Base-by-base conservation (phyloP, 2,329 filamentous ascomycete species). In the Aureobasidium lini region DNA sequence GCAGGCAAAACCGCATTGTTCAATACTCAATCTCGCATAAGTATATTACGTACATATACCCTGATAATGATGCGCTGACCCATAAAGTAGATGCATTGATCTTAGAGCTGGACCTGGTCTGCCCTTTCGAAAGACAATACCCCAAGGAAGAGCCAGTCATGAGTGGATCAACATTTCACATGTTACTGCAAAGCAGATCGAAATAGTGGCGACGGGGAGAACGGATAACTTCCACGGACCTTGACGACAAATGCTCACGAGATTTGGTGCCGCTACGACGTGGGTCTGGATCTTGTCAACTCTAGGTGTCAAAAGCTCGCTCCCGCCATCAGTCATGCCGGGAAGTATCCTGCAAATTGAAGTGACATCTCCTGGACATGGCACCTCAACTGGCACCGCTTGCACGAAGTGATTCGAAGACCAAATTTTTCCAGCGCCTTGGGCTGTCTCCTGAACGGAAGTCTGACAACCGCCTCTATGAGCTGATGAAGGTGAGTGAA, bases 381-480 rank as follows among this genome's bases (percentile, higher is more conserved):
- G 54, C 54, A 10, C 70, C 69, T 39, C 65, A 63, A 40, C 61
- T 69, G 49, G 64, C 64, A 31, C 64, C 67, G 46, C 64, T 77
- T 59, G 71, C 76, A 46, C 74, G 71, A 66, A 79, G 76, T 65
- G 74, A 76, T 60, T 73, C 75, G 50, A 78, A 78, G 67, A 67
- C 69, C 16, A 71, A 71, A 34, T 72, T 79, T 56, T 76, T 77
- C 61, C 65, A 71, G 56, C 67, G 74, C 40, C 69, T 79, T 11
- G 72, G 73, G 1, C 65, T 78, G 44, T 71, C 70, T 32, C 74
- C 76, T 46, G 64, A 70, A 29, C 68, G 72, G 60, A 67, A 68
- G 53, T 63, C 64, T 18, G 68, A 74, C 60, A 70, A 67, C 39
- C 61, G 67, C 15, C 63, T 76, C 11, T 76, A 79, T 61, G 72